Evolutionary conservation across 2,329 filamentous ascomycete genomes (phyloP).

Genomic region (Neonectria hederae): DNA sequence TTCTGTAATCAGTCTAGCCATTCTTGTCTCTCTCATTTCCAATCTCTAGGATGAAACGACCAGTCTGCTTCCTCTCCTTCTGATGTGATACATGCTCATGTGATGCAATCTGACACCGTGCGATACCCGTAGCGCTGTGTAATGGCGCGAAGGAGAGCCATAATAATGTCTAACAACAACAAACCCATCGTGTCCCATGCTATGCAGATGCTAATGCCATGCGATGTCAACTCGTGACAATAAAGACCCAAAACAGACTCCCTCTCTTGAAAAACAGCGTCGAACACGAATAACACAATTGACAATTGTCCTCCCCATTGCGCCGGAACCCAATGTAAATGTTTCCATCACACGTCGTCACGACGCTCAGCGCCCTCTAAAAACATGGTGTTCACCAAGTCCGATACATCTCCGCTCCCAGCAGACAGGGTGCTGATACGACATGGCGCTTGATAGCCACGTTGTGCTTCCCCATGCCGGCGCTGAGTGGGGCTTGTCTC

Average conservation of each 20-base stretch:
- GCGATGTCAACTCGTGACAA: background rate
- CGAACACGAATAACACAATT: background rate
- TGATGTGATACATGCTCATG: constrained; percentile 5
- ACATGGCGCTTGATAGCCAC: constrained; percentile 6
- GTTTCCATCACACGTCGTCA: background rate
- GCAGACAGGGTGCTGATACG: background rate
- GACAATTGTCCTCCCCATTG: background rate
- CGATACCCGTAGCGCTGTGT: background rate
- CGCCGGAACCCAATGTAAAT: constrained; percentile 16
- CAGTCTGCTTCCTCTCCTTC: background rate
- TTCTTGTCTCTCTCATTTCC: background rate
- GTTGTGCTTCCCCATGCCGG: background rate
- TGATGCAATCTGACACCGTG: background rate
- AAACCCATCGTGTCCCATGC: background rate
- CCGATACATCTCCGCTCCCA: background rate
- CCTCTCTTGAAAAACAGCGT: background rate
- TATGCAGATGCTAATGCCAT: background rate
- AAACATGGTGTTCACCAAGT: background rate
- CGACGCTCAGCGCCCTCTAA: background rate
- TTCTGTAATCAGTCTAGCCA: constrained; percentile 6
- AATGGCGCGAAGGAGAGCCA: background rate
- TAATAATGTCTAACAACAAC: background rate
- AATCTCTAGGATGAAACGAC: background rate
- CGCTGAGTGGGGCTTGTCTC: background rate
- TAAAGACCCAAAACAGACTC: background rate